Base-by-base conservation (phyloP, 345 rosid genomes). In the Citrus australasica region DNA sequence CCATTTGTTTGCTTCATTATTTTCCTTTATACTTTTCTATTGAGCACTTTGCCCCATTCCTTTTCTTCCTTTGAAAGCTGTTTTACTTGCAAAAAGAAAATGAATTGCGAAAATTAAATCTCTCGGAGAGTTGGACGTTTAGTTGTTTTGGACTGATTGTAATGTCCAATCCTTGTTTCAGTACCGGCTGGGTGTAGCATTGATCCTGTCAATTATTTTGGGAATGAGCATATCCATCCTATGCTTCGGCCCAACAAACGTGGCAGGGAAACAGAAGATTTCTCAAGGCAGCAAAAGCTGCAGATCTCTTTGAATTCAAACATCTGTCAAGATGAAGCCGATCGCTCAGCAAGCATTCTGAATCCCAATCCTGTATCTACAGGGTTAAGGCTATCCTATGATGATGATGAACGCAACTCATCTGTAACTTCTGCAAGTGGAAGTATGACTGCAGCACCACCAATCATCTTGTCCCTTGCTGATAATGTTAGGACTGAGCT, bases 371-470 rank as follows among this genome's bases (percentile, higher is more conserved):
- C 88, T 25, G 93, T 94, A 27, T 92, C 97, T 61, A 94, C 98
- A 65, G 98, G 98, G 61, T 82, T 94, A 80, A 88, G 94, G 81
- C 86, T 94, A 21, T 93, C 98, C 6, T 86, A 86, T 78, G 95
- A 93, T 61, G 93, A 91, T 38, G 96, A 93, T 82, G 95, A 94
- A 62, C 94, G 78, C 24, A 91, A 91, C 82, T 94, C 98, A 27
- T 86, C 95, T 74, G 91, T 91, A 55, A 91, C 93, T 79, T 88
- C 89, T 19, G 95, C 90, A 11, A 92, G 90, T 73, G 92, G 97
- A 69, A 92, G 90, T 80, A 86, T 89, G 90, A 77, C 82, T 25
- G 86, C 87, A 35, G 75, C 88, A 9, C 87, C 90, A 59, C 87
- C 93, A 33, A 80, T 89, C 60, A 73, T 89, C 74, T 80, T 90